These are phyloP conservation scores for Polygonum maritimum DNA, from an alignment of 148 eudicot genomes.

Conservation along the genomic window DNA sequence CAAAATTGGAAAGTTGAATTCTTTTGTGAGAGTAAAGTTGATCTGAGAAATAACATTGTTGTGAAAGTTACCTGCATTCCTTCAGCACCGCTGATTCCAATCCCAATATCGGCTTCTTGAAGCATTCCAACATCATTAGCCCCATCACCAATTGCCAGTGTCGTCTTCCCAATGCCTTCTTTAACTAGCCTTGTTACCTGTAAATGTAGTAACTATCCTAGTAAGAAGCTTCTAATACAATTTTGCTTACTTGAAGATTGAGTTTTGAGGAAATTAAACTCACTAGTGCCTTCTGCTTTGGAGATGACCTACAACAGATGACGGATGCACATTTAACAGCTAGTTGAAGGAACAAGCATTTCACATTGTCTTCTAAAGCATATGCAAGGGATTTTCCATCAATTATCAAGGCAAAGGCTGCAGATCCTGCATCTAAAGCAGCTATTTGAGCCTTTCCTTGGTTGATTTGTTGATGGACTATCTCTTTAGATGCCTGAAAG, in stretches of 20 bases:
- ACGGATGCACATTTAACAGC: conserved; percentile 84
- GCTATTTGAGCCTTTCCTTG: conserved; percentile 46
- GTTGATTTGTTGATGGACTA: conserved; percentile 51
- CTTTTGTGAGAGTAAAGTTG: too few species aligned
- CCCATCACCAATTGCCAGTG: conserved; percentile 65
- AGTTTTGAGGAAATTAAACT: too few species aligned
- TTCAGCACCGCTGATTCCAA: conserved; percentile 68
- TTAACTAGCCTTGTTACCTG: conserved; percentile 55
- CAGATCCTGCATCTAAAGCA: conserved; percentile 32
- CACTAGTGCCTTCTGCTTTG: too few species aligned
- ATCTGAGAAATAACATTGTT: too few species aligned
- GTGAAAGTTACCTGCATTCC: conserved; percentile 51
- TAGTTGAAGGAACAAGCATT: conserved; percentile 53
- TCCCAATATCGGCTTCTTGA: conserved; percentile 72
- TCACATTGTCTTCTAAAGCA: conserved; percentile 61
- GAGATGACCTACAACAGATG: too few species aligned
- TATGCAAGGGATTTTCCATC: conserved; percentile 89
- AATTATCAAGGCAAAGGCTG: conserved; percentile 74
- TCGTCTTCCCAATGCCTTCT: conserved; percentile 38
- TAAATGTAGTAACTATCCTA: too few species aligned
- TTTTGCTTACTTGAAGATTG: too few species aligned
- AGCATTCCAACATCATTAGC: conserved; percentile 80
- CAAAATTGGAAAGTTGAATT: too few species aligned
- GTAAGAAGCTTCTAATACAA: too few species aligned
- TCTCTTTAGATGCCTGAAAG: conserved; percentile 53